Evolutionary conservation across 495 filamentous ascomycete genomes (phyloP), one percentile per base, ranked within the genome.

Genomic region (Aspergillus ellipticus): DNA sequence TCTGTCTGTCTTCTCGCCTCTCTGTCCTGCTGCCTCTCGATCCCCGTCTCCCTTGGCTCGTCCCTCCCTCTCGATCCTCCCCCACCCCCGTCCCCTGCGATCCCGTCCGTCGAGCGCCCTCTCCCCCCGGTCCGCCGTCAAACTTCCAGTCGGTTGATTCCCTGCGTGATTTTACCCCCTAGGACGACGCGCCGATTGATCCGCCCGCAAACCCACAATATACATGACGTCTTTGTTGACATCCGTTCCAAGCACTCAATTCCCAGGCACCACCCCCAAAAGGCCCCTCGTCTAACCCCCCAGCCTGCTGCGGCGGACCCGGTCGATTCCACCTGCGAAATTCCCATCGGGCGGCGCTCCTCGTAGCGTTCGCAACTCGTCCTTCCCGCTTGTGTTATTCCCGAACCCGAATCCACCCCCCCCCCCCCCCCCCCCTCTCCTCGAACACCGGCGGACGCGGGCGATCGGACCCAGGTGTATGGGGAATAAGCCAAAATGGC

Each of bases 401-500:
- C 46, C n/a, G n/a, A n/a, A 45, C 24, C 24, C 24, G n/a, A n/a
- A 28, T 7, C 24, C 42, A 45, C 20, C n/a, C 20, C 19, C 42
- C 4, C 19, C 42, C 13, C 21, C 51, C 39, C 7, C 24, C 16
- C 29, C 35, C 45, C 42, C 55, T 59, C 35, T 42, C 10, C 57
- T 42, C 54, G 42, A 52, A 46, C 39, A 37, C 21, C 59, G 42
- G 55, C 50, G 54, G 55, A 54, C 48, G 54, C 42, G 50, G 47
- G 53, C 51, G 56, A 65, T 56, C 46, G 51, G 13, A 29, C 56
- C 59, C 63, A 52, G 46, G 68, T 75, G 61, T 59, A 74, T 74
- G 72, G 71, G 65, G 66, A 54, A 70, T 66, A 62, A 62, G 43
- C 35, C 67, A 76, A 62, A 71, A 92, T 91, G 88, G 81, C 87